These are phyloP conservation scores for Populus euphratica DNA, from an alignment of 345 rosid species.

Conservation along the genomic window DNA sequence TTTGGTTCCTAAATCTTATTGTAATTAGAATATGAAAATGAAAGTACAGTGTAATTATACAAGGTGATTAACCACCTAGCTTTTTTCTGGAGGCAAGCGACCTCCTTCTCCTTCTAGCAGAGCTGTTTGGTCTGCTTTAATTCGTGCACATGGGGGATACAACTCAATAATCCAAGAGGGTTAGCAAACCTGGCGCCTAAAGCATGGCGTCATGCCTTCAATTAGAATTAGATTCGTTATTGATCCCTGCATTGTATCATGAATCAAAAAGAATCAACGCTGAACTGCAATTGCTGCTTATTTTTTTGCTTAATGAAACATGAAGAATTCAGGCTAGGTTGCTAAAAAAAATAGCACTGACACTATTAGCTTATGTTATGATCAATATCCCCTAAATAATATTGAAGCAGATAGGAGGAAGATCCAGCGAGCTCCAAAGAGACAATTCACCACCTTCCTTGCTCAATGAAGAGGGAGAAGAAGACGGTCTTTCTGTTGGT, in stretches of 20 bases:
- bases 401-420: conserved; percentile 25
- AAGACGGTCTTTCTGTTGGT: conserved; percentile 8
- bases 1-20: too few relatives aligned
- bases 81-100: too few relatives aligned
- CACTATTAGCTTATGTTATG: background rate
- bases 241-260: background rate
- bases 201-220: background rate
- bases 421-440: conserved; percentile 24
- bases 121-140: too few relatives aligned
- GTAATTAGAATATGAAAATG: too few relatives aligned
- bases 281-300: too few relatives aligned
- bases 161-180: too few relatives aligned
- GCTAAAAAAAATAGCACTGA: background rate
- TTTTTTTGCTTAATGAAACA: background rate
- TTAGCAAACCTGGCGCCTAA: background rate
- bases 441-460: conserved; percentile 16
- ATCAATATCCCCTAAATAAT: conserved; percentile 5
- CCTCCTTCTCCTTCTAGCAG: too few relatives aligned
- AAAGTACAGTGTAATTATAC: too few relatives aligned
- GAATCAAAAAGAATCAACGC: background rate
- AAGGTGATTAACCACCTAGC: too few relatives aligned
- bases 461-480: conserved; percentile 15
- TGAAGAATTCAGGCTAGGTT: background rate
- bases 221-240: background rate
- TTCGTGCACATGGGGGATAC: too few relatives aligned